Conservation (phyloP, 2,329 filamentous ascomycete genomes). For the Xylariaceae sp. region DNA sequence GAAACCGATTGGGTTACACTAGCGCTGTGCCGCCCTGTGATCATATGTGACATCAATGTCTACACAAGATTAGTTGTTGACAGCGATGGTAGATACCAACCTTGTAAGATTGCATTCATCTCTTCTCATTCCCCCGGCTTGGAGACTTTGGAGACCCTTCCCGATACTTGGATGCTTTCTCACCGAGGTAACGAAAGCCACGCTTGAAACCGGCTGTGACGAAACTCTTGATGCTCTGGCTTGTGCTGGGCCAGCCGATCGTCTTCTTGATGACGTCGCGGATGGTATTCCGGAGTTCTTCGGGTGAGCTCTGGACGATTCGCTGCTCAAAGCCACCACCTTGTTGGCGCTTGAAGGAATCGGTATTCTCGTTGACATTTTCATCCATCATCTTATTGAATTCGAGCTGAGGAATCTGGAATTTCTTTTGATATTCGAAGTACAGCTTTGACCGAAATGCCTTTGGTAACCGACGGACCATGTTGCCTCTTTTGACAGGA, state of each 20-base stretch:
- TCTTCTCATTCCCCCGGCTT: too few species aligned
- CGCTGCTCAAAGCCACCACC: conserved; percentile 81
- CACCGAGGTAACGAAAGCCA: conserved; percentile 67
- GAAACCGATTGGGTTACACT: too few species aligned
- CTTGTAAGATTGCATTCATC: too few species aligned
- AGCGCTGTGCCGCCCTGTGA: too few species aligned
- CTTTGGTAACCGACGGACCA: conserved; percentile 85
- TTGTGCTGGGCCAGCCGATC: conserved; percentile 84
- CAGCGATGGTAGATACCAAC: too few species aligned
- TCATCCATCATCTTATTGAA: conserved; percentile 79
- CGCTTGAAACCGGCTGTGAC: conserved; percentile 68
- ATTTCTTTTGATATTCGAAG: conserved; percentile 90
- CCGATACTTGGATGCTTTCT: conserved; percentile 67
- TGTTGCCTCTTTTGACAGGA: conserved; percentile 81
- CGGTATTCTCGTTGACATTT: conserved; percentile 62
- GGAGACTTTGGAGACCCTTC: too few species aligned
- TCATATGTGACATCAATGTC: too few species aligned
- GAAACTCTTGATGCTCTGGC: conserved; percentile 76
- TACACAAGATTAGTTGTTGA: too few species aligned
- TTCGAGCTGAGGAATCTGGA: conserved; percentile 72
- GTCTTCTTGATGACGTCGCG: conserved; percentile 76
- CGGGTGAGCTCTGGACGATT: conserved; percentile 63
- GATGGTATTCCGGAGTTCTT: conserved; percentile 63
- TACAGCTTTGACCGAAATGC: conserved; percentile 85
- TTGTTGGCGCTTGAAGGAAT: conserved; percentile 62